Conservation (phyloP, 768 basidiomycete species). For the Boletus eberwhitei region DNA sequence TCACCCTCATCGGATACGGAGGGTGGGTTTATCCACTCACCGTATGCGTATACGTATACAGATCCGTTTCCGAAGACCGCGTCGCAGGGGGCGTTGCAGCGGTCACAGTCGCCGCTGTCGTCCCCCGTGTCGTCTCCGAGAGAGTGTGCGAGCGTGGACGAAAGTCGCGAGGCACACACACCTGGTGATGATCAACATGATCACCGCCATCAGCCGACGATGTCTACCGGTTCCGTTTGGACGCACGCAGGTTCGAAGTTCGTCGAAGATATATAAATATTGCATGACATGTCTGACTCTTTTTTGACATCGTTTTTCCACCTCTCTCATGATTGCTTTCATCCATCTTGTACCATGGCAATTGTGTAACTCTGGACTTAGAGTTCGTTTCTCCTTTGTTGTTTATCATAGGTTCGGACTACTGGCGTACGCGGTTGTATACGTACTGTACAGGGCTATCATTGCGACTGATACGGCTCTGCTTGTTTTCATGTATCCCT, state of each 20-base stretch:
- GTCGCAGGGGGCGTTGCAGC: slow-evolving; percentile 7
- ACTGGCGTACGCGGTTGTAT: background rate
- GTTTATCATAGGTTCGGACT: background rate
- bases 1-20: slow-evolving; percentile 27
- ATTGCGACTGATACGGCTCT: background rate
- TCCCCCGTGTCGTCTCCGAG: slow-evolving; percentile 20
- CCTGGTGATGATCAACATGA: slow-evolving; percentile 9
- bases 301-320: background rate
- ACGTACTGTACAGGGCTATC: background rate
- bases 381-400: background rate
- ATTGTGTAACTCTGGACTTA: background rate
- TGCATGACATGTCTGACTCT: background rate
- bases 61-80: slow-evolving; percentile 23
- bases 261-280: slow-evolving; percentile 35
- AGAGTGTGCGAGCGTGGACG: slow-evolving; percentile 17
- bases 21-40: slow-evolving; percentile 7
- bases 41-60: slow-evolving; percentile 11
- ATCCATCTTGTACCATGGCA: background rate
- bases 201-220: slow-evolving; percentile 19
- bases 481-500: background rate
- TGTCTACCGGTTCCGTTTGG: slow-evolving; percentile 31
- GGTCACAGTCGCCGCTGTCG: slow-evolving; percentile 32
- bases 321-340: background rate
- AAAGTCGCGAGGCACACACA: background rate
- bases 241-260: slow-evolving; percentile 51